These are phyloP conservation scores for Amanita pseudoporphyria DNA, from an alignment of 768 basidiomycete genomes.

Conservation along the genomic window DNA sequence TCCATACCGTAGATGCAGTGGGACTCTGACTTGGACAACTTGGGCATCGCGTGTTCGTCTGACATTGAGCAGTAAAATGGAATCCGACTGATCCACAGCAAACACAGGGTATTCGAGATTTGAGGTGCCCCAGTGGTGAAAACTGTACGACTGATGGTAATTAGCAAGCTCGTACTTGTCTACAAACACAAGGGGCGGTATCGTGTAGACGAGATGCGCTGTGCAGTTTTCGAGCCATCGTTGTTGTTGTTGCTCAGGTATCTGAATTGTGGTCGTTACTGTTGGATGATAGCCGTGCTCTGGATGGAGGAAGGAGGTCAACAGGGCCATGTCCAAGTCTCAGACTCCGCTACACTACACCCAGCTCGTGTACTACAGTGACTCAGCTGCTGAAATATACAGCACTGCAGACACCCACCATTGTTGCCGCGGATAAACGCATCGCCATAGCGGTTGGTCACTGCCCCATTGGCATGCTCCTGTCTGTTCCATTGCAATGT, in stretches of 20 bases:
- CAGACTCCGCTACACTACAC: no score
- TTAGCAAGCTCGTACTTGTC: constrained; percentile 39
- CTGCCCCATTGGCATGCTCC: no score
- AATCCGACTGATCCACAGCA: constrained; percentile 21
- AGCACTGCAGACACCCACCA: no score
- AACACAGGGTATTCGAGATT: constrained; percentile 37
- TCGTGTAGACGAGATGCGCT: constrained; percentile 26
- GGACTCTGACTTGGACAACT: constrained; percentile 26
- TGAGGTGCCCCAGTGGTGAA: constrained; percentile 30
- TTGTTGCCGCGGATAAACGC: no score
- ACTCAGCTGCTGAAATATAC: no score
- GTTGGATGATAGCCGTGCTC: no score
- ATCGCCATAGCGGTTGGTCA: no score
- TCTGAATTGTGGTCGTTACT: constrained; percentile 21
- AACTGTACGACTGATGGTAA: constrained; percentile 26
- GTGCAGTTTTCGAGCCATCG: constrained; percentile 20
- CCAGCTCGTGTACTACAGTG: no score
- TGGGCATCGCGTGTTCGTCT: constrained; percentile 2
- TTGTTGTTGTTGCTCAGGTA: constrained; percentile 9
- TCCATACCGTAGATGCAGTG: constrained; percentile 39
- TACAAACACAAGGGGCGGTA: constrained; percentile 35
- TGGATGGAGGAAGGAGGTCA: no score
- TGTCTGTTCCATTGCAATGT: no score
- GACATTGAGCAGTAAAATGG: constrained; percentile 19
- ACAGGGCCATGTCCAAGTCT: no score